These are phyloP conservation scores for Handroanthus guayacan DNA, from an alignment of 257 asterid species.

Conservation along the genomic window DNA sequence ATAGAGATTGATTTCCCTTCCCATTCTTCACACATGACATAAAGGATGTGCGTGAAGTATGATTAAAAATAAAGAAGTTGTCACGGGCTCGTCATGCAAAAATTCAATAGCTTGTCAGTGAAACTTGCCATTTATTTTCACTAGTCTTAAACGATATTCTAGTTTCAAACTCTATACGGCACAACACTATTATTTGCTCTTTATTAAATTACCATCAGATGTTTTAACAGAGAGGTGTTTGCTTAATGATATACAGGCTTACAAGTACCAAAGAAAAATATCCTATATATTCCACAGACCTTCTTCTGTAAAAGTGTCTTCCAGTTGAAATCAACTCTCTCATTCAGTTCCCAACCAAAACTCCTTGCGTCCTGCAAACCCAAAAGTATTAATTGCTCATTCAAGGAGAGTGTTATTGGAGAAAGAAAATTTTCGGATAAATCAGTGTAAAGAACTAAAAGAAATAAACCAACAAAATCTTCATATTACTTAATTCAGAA, in stretches of 20 bases:
- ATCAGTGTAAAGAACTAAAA: too few relatives aligned
- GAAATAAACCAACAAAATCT: neutral
- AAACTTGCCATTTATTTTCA: slow-evolving; percentile 9
- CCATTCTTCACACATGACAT: slow-evolving; percentile 15
- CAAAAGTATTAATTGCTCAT: slow-evolving; percentile 5
- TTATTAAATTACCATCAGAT: neutral
- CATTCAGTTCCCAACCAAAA: slow-evolving; percentile 95
- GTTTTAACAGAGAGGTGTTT: neutral
- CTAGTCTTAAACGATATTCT: neutral
- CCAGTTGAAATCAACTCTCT: slow-evolving; percentile 84
- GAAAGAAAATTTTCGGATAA: too few relatives aligned
- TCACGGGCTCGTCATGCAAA: neutral
- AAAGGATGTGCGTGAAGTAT: neutral
- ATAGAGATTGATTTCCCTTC: slow-evolving; percentile 11
- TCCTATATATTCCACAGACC: slow-evolving; percentile 48
- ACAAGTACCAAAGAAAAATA: too few relatives aligned
- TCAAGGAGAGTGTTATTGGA: neutral
- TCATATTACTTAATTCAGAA: slow-evolving; percentile 9
- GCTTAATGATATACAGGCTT: too few relatives aligned
- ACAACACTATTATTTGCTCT: neutral
- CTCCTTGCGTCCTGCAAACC: slow-evolving; percentile 87
- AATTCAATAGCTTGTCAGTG: neutral
- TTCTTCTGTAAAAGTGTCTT: slow-evolving; percentile 93
- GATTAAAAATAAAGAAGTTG: neutral
- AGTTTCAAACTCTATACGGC: neutral